phyloP scores from a whole-genome alignment of 805 yeast species.

The Yarrowia deformans region DNA sequence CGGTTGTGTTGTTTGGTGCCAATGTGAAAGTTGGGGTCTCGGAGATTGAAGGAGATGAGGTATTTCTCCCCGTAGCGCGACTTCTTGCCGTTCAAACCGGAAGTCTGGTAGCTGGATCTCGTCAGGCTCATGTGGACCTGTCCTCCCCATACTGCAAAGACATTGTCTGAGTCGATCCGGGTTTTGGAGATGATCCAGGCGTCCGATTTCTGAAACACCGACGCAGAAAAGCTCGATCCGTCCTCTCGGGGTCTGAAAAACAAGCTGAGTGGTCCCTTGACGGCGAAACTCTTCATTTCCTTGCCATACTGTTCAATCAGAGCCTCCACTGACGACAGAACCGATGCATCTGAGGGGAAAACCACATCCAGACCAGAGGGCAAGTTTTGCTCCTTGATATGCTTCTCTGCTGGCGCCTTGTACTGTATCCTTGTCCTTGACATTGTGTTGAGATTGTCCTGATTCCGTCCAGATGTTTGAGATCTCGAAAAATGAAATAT shows the following conservation, averaged over 20 bases:
- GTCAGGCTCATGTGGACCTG: slow-evolving; percentile 49
- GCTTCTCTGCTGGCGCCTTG: not conserved
- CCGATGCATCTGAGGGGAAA: slow-evolving; percentile 10
- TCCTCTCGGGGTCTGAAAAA: slow-evolving; percentile 13
- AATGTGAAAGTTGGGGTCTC: slow-evolving; percentile 23
- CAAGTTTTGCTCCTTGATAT: slow-evolving; percentile 18
- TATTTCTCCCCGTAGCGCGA: slow-evolving; percentile 43
- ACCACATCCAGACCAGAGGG: slow-evolving; percentile 23
- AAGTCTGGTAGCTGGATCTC: slow-evolving; percentile 47
- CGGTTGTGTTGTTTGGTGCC: slow-evolving; percentile 42
- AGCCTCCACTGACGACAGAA: slow-evolving; percentile 2
- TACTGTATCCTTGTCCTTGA: slow-evolving; percentile 24
- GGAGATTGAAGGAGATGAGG: slow-evolving; percentile 2
- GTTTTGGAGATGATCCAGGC: slow-evolving; percentile 41
- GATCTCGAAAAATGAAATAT: not conserved
- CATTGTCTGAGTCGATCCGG: slow-evolving; percentile 50
- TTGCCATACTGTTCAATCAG: slow-evolving; percentile 1
- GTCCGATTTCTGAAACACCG: not conserved
- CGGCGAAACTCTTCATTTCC: slow-evolving; percentile 24
- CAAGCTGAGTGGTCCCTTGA: slow-evolving; percentile 14
- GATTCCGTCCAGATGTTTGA: slow-evolving; percentile 1
- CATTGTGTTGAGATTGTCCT: not conserved
- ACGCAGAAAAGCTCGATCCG: slow-evolving; percentile 26
- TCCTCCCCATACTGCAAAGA: slow-evolving; percentile 48
- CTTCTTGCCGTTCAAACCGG: slow-evolving; percentile 51